Percentiles rank a stretch among this genome's conserved stretches.
Conservation (phyloP, 768 basidiomycete species). For the Clathrus columnatus region DNA sequence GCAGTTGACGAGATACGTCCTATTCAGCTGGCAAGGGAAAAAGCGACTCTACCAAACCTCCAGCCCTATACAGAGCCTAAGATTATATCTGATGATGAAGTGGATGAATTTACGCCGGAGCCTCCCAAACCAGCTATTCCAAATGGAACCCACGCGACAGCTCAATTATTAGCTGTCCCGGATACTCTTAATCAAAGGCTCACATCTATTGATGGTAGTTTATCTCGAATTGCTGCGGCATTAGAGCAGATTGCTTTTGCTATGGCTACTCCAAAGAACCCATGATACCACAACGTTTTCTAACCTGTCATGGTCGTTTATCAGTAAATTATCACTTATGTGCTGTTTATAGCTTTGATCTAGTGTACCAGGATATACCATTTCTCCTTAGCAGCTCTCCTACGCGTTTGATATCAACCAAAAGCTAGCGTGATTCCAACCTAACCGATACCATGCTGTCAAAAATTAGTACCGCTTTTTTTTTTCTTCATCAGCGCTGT, state of each 20-base stretch:
- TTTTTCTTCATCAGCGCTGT: no score
- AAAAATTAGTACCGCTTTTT: no score
- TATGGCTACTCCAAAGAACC: background rate
- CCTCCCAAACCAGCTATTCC: conserved; percentile 6
- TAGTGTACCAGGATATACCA: no score
- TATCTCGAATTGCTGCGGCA: conserved; percentile 29
- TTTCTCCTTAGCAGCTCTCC: no score
- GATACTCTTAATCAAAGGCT: conserved; percentile 24
- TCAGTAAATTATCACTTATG: no score
- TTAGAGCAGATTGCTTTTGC: conserved; percentile 26
- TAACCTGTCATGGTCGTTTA: no score
- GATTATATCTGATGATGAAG: conserved; percentile 23
- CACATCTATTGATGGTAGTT: conserved; percentile 27
- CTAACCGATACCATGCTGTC: no score
- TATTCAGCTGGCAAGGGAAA: conserved; percentile 29
- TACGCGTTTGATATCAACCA: no score
- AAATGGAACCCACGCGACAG: background rate
- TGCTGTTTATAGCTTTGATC: no score
- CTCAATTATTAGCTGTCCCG: conserved; percentile 15
- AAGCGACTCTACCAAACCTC: conserved; percentile 22
- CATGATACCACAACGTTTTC: background rate
- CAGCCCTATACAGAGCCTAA: conserved; percentile 17
- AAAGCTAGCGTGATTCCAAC: no score
- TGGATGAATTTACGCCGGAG: conserved; percentile 27
- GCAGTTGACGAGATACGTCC: conserved; percentile 22